Base-by-base conservation (phyloP, 768 basidiomycete genomes). In the Chalciporus sphaerocephalus region DNA sequence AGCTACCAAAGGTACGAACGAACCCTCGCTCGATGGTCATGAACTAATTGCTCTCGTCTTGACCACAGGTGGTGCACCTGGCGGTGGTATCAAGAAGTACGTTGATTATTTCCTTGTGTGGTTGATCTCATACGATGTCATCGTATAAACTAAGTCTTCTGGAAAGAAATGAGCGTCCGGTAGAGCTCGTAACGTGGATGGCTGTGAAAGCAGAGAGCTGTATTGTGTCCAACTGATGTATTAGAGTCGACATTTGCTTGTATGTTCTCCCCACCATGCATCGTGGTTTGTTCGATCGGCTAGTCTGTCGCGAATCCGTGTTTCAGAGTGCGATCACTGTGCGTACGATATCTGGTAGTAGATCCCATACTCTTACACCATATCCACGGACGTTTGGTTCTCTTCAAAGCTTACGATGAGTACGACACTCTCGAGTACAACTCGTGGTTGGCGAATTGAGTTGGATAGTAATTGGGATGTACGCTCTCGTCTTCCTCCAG, bases 81-180 rank as follows among this genome's bases (percentile, higher is more conserved):
- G 79, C 16, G 73, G 78, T 35, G 87, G 90, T 20, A 89, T 92
- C 75, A 91, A 92, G 79, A 92, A 92, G 89, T 90, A 67, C 56
- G 85, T 74, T 21, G 42, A 41, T 39, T 16, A 16, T 51, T 30
- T 37, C 18, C 16, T 30, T 41, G 18, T 17, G 23, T 34, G 35
- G 37, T 35, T 46, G 24, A 47, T 46, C 38, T 41, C 11, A 28
- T 45, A 44, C 17, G 25, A 43, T 33, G 25, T 36, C 47, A 41
- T 51, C 23, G 28, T 21, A 39, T 52, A 24, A n/a, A 18, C 27
- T 57, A 85, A 85, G 64, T 85, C 83, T 40, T 85, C 83, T 27
- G 81, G 80, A 38, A 86, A 86, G 79, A 86, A 86, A 64, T 85
- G 73, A 65, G 54, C 6, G 38, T n/a, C n/a, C n/a, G n/a, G n/a